phyloP scores from a whole-genome alignment of 306 rosid genomes.

The Dicorynia guianensis region DNA sequence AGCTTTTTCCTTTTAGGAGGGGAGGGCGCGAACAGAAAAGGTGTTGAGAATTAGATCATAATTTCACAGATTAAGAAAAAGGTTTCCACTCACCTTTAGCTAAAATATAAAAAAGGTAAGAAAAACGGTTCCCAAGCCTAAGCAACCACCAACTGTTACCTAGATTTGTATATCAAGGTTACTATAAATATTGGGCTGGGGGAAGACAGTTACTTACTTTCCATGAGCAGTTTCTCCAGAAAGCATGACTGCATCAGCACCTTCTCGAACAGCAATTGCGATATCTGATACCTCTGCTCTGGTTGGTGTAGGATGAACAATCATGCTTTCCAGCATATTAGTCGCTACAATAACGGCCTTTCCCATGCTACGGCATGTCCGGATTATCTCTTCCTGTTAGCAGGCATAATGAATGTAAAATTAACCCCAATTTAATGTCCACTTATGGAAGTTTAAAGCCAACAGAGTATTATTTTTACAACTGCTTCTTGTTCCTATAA shows the following conservation, averaged over 20 bases:
- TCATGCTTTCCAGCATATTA: constrained; percentile 99
- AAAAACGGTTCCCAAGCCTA: neutral
- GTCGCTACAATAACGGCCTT: constrained; percentile 98
- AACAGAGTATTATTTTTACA: constrained; percentile 1
- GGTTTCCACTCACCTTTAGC: neutral
- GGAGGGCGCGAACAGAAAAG: neutral
- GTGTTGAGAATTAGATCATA: neutral
- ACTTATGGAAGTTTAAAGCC: constrained; percentile 4
- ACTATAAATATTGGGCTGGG: neutral
- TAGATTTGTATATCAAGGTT: constrained; percentile 14
- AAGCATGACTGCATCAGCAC: constrained; percentile 94
- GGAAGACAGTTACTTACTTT: constrained; percentile 65
- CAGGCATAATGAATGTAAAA: constrained; percentile 29
- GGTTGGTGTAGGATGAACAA: constrained; percentile 98
- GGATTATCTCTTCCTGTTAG: constrained; percentile 88
- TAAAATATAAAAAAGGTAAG: neutral
- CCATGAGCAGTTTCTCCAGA: constrained; percentile 99
- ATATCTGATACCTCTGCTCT: constrained; percentile 98
- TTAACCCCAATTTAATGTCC: constrained; percentile 27
- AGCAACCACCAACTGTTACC: neutral
- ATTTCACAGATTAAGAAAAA: neutral
- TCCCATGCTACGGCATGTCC: constrained; percentile 96
- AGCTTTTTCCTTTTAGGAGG: neutral
- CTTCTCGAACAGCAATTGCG: constrained; percentile 99
- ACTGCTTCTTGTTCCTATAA: constrained; percentile 8